These are phyloP conservation scores for Quercus robur DNA, from an alignment of 306 rosid genomes.

Conservation along the genomic window DNA sequence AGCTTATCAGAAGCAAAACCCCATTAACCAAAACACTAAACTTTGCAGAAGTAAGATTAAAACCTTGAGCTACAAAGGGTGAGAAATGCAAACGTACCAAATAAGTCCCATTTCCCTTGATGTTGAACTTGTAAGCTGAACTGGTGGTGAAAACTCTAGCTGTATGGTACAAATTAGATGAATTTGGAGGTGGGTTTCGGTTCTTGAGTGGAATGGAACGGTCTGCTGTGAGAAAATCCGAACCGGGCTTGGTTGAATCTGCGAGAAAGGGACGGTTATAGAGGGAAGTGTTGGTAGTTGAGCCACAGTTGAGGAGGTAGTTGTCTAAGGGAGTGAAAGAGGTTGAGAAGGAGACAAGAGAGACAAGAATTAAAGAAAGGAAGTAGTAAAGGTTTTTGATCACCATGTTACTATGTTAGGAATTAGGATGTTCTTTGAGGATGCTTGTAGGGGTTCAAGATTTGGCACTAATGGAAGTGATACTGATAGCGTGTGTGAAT, in stretches of 20 bases:
- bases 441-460: constrained; percentile 1
- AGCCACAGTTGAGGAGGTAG: constrained; percentile 81
- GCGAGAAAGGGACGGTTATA: constrained; percentile 51
- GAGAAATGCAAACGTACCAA: constrained; percentile 86
- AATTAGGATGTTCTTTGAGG: constrained; percentile 7
- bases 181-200: constrained; percentile 50
- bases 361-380: constrained; percentile 21
- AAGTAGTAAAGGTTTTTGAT: constrained; percentile 25
- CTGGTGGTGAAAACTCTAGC: constrained; percentile 71
- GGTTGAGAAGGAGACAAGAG: constrained; percentile 35
- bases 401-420: constrained; percentile 38
- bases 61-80: constrained; percentile 57
- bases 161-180: constrained; percentile 47
- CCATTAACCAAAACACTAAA: constrained; percentile 56
- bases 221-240: constrained; percentile 42
- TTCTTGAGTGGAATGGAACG: constrained; percentile 46
- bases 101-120: constrained; percentile 67
- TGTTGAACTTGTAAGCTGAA: constrained; percentile 57
- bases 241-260: constrained; percentile 43
- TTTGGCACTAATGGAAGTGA: constrained; percentile 4
- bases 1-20: constrained; percentile 26
- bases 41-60: constrained; percentile 55
- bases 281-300: constrained; percentile 50
- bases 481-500: no score
- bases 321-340: constrained; percentile 68